Evolutionary conservation across 148 eudicot species (phyloP).

Genomic region (Camellia sinensis): DNA sequence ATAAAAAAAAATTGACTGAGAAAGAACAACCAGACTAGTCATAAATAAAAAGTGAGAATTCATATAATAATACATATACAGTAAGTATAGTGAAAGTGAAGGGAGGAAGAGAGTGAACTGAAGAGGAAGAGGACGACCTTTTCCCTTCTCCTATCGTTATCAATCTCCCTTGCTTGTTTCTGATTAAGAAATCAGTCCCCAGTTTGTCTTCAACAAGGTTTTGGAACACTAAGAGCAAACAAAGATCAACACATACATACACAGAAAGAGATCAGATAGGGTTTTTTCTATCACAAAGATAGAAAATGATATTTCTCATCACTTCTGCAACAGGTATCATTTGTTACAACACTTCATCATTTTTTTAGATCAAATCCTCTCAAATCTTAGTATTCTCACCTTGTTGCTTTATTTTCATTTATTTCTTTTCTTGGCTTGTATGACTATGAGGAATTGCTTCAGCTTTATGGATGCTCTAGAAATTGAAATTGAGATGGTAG

Average conservation of each 20-base stretch:
- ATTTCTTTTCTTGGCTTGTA: not conserved
- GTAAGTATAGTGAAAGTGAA: slow-evolving; percentile 14
- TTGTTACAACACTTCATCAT: not conserved
- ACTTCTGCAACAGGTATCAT: slow-evolving; percentile 12
- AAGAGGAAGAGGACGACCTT: slow-evolving; percentile 23
- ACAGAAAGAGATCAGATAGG: not conserved
- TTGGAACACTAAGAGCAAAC: not conserved
- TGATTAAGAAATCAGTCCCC: slow-evolving; percentile 13
- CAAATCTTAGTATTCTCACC: not conserved
- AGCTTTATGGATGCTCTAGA: not conserved
- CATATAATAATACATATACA: not conserved
- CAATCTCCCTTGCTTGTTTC: slow-evolving; percentile 23
- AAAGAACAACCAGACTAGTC: no score
- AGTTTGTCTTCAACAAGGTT: not conserved
- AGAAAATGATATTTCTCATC: slow-evolving; percentile 20
- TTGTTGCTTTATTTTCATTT: not conserved
- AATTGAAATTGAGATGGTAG: not conserved
- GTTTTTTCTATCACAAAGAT: not conserved
- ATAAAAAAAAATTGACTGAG: no score
- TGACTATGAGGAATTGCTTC: not conserved
- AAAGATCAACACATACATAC: slow-evolving; percentile 2
- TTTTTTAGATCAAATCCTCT: not conserved
- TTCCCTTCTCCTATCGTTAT: slow-evolving; percentile 31
- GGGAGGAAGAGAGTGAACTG: slow-evolving; percentile 1
- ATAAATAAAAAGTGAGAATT: no score